Evolutionary conservation across 441 rosid species (phyloP).

Genomic region (Syzygium malaccense): DNA sequence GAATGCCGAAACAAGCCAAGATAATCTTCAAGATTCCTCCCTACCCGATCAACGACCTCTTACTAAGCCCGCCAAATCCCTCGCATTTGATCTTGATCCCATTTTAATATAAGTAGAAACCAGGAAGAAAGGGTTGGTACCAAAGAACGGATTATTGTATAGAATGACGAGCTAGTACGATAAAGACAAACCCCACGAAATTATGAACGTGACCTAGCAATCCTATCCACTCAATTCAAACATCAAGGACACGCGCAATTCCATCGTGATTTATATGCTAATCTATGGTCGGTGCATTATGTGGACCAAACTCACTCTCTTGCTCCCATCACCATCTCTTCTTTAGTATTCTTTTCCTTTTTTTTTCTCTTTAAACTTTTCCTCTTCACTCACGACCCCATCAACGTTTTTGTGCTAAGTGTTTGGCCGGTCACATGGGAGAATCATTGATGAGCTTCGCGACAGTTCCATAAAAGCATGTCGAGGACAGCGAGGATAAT

Average conservation of each 20-base stretch:
- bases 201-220: not conserved
- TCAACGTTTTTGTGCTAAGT: not conserved
- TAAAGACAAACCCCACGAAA: not conserved
- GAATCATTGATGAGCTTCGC: slow-evolving; percentile 41
- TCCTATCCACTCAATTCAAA: slow-evolving; percentile 17
- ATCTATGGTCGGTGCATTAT: slow-evolving; percentile 35
- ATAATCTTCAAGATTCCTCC: not conserved
- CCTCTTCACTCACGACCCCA: not conserved
- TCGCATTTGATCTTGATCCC: not conserved
- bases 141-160: not conserved
- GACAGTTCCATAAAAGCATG: slow-evolving; percentile 40
- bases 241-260: not conserved
- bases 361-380: not conserved
- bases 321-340: not conserved
- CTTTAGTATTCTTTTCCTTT: not conserved
- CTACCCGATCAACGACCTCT: not conserved
- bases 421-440: slow-evolving; percentile 19
- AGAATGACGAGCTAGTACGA: not conserved
- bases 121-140: not conserved
- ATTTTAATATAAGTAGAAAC: not conserved
- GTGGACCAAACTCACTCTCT: slow-evolving; percentile 22
- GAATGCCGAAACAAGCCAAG: not conserved
- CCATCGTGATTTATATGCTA: not conserved
- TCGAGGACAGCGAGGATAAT: slow-evolving; percentile 27
- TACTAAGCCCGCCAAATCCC: not conserved